Base-by-base conservation (phyloP, 805 yeast genomes). In the Yamadazyma nakazawae region DNA sequence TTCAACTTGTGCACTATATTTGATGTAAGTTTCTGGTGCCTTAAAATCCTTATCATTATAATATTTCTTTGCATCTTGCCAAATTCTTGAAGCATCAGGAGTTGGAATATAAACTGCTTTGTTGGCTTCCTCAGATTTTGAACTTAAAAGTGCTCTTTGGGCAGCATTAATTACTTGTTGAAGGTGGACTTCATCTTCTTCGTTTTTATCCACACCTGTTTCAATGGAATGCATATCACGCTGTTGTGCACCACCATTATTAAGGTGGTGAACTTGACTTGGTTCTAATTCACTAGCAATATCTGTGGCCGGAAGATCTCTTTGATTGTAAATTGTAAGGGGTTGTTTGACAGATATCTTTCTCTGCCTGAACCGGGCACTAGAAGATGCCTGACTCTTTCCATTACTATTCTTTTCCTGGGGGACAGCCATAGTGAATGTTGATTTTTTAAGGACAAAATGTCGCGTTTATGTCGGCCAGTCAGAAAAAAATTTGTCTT, bases 181-280 rank as follows among this genome's bases (percentile, higher is more conserved):
- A 52, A 94, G 75, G 78, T 94, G 99, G 36, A 88, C 94, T 65
- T 94, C 99, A 57, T 89, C 96, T 66, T 94, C 99, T 66, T 94
- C 99, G 55, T 87, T 89, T 63, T 94, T 94, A 60, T 94, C 99
- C 36, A 94, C 99, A 67, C 99, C 99, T 6, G 98, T 92, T 59
- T 94, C 99, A 37, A 94, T 80, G 51, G 89, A 88, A 58, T 88
- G 89, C 26, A 88, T 68, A 53, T 92, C 97, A 37, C 98, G 80
- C 63, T 86, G 96, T 56, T 83, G 86, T 48, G 81, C 86, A 46
- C 81, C 87, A 21, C 82, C 79, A 37, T 57, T 58, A 50, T 60
- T 68, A 35, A 72, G 59, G 53, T 72, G 77, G 54, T 69, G 66
- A 26, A 72, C 61, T 46, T 72, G 75, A 43, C 68, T 62, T 11